A percentile compares a stretch with the other conserved stretches of the same genome.
phyloP scores from a whole-genome alignment of 78 protist genomes.

The Pigoraptor vietnamica region DNA sequence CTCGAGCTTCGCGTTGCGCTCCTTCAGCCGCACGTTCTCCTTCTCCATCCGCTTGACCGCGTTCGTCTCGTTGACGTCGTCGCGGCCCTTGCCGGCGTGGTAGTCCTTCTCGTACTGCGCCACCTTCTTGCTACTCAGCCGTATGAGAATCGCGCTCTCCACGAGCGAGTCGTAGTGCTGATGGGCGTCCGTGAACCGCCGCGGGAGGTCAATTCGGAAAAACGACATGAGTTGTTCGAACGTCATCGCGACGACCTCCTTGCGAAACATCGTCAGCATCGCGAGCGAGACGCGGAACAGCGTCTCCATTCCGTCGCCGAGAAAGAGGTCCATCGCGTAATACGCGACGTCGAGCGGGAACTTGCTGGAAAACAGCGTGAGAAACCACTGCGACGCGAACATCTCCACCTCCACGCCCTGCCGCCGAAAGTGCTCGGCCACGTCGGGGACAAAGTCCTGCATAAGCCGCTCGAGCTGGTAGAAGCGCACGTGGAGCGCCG shows the following conservation, averaged over 20 bases:
- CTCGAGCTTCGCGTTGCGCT: background rate
- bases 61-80: background rate
- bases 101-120: background rate
- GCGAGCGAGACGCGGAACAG: background rate
- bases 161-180: background rate
- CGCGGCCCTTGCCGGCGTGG: background rate
- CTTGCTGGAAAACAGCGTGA: background rate
- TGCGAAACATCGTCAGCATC: background rate
- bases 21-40: background rate
- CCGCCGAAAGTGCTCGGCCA: background rate
- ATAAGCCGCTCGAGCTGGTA: background rate
- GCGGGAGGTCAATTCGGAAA: background rate
- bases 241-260: background rate
- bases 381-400: constrained; percentile 14
- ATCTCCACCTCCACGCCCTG: background rate
- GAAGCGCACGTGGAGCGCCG: background rate
- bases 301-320: background rate
- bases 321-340: background rate
- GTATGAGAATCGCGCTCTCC: background rate
- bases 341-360: background rate
- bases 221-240: background rate
- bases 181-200: background rate
- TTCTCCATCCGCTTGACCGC: background rate
- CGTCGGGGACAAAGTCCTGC: background rate
- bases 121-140: background rate